Evolutionary conservation across 345 rosid species (phyloP).

Genomic region (Sonneratia alba): DNA sequence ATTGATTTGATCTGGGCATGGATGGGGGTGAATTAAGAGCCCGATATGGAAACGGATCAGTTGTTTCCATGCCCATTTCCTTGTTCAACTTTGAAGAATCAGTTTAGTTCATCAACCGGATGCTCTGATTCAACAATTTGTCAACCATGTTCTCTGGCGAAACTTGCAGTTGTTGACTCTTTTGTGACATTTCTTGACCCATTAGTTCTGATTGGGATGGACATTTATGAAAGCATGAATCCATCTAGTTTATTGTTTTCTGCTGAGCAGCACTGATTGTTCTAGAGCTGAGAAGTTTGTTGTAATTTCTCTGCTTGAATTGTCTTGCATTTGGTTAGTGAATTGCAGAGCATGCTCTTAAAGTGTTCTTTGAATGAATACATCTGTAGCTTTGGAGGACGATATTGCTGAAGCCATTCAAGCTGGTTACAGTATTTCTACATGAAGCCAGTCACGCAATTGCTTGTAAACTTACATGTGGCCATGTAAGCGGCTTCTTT

Average conservation of each 20-base stretch:
- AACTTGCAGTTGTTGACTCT: not conserved
- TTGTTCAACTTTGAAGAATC: not conserved
- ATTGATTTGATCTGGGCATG: not conserved
- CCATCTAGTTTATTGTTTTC: not conserved
- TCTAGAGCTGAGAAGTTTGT: not conserved
- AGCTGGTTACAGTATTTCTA: slow-evolving; percentile 60
- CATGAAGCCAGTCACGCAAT: slow-evolving; percentile 69
- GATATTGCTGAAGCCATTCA: slow-evolving; percentile 46
- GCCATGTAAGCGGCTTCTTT: slow-evolving; percentile 32
- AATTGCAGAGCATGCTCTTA: not conserved
- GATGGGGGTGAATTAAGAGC: not conserved
- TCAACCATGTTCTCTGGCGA: not conserved
- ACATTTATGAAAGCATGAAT: not conserved
- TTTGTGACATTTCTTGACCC: not conserved
- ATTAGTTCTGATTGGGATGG: not conserved
- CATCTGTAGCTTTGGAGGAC: slow-evolving; percentile 57
- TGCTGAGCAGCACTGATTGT: not conserved
- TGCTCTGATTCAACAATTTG: not conserved
- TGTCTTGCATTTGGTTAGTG: not conserved
- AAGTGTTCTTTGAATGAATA: not conserved
- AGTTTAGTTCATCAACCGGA: not conserved
- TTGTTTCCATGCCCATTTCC: not conserved
- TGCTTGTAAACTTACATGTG: slow-evolving; percentile 68
- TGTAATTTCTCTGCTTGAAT: not conserved
- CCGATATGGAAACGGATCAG: not conserved